These are phyloP conservation scores for Neonothopanus nambi DNA, from an alignment of 1,284 basidiomycete genomes.

Conservation along the genomic window DNA sequence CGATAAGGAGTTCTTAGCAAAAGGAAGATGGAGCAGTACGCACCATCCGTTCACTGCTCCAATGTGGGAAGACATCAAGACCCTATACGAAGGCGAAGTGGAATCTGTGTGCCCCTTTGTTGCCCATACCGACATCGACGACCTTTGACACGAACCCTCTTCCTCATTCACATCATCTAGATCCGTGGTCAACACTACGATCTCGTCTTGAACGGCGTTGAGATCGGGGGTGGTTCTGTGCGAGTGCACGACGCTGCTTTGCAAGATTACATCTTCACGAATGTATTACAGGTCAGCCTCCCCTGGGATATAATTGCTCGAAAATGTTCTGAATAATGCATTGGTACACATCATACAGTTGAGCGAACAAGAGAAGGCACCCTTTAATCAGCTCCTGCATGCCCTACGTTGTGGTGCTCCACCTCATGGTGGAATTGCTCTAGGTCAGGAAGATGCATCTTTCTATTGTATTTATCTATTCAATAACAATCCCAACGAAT, in stretches of 20 bases:
- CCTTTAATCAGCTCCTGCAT: constrained; percentile 84
- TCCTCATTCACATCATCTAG: constrained; percentile 44
- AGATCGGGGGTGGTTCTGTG: constrained; percentile 93
- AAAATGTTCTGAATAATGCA: constrained; percentile 13
- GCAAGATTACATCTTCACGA: constrained; percentile 82
- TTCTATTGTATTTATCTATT: constrained; percentile 19
- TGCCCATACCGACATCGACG: not conserved
- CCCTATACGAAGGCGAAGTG: constrained; percentile 68
- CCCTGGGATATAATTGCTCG: constrained; percentile 5
- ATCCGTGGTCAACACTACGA: constrained; percentile 96
- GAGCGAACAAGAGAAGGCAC: constrained; percentile 64
- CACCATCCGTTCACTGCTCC: constrained; percentile 98
- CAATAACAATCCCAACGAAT: constrained; percentile 3
- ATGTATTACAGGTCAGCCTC: constrained; percentile 71
- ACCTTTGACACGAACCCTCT: constrained; percentile 9
- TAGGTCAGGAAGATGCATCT: constrained; percentile 53
- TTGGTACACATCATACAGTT: constrained; percentile 48
- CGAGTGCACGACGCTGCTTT: constrained; percentile 86
- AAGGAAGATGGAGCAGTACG: constrained; percentile 86
- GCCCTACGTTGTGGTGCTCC: constrained; percentile 89
- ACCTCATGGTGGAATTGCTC: constrained; percentile 93
- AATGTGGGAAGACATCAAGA: constrained; percentile 83
- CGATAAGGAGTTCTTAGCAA: constrained; percentile 85
- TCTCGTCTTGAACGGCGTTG: constrained; percentile 92
- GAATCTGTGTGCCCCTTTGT: constrained; percentile 50